Conservation (phyloP, 805 yeast genomes). For the Hanseniaspora nectarophila region DNA sequence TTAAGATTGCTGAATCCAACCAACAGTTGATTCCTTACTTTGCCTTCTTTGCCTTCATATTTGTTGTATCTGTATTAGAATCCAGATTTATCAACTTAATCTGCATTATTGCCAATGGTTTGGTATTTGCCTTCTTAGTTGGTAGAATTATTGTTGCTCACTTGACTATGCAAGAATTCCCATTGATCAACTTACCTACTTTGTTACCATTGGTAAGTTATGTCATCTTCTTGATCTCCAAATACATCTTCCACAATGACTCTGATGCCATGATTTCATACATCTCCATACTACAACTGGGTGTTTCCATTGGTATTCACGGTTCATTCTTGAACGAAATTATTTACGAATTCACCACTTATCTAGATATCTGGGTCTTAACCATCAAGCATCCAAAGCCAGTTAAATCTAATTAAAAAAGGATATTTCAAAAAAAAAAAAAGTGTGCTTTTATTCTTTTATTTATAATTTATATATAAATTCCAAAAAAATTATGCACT, state of each 20-base stretch:
- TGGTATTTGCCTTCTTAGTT: slow-evolving; percentile 70
- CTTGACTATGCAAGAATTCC: slow-evolving; percentile 68
- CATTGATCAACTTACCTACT: slow-evolving; percentile 58
- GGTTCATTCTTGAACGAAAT: slow-evolving; percentile 62
- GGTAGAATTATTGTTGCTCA: slow-evolving; percentile 85
- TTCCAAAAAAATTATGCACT: background rate
- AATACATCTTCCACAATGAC: slow-evolving; percentile 25
- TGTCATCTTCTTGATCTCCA: slow-evolving; percentile 23
- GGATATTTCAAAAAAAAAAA: background rate
- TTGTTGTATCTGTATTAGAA: slow-evolving; percentile 37
- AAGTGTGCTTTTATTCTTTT: background rate
- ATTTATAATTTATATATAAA: no score
- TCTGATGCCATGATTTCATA: slow-evolving; percentile 36
- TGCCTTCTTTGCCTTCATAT: slow-evolving; percentile 39
- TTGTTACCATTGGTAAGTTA: slow-evolving; percentile 48
- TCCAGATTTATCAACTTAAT: slow-evolving; percentile 45
- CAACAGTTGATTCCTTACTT: slow-evolving; percentile 59
- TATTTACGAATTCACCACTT: slow-evolving; percentile 65
- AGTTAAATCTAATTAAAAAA: slow-evolving; percentile 16
- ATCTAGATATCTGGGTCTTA: slow-evolving; percentile 75
- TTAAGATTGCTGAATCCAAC: slow-evolving; percentile 28
- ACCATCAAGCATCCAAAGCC: slow-evolving; percentile 67
- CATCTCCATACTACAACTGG: slow-evolving; percentile 54
- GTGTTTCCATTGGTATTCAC: slow-evolving; percentile 57
- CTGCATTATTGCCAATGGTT: slow-evolving; percentile 56